A percentile compares a stretch with the other conserved stretches of the same genome.
phyloP scores from a whole-genome alignment of 116 monocot genomes.

The Posidonia oceanica region DNA sequence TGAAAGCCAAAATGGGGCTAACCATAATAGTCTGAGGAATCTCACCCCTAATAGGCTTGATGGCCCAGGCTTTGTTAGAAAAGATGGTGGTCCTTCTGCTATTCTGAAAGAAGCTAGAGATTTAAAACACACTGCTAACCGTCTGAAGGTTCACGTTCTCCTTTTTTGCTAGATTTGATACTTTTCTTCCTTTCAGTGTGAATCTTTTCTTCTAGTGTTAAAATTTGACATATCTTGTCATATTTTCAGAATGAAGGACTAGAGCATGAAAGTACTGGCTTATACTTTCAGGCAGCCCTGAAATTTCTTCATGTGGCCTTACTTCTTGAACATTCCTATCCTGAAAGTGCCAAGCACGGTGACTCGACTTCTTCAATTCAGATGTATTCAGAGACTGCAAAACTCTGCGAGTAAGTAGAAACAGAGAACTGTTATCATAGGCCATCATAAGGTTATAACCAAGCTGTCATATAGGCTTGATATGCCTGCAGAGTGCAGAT shows the following conservation, averaged over 20 bases:
- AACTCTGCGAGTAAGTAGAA: constrained; percentile 83
- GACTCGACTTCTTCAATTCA: constrained; percentile 37
- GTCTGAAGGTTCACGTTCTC: constrained; percentile 49
- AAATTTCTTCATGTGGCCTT: constrained; percentile 78
- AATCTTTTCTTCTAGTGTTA: background rate
- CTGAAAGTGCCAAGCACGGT: constrained; percentile 44
- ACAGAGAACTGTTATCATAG: background rate
- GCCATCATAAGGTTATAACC: background rate
- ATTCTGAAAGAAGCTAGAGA: constrained; percentile 75
- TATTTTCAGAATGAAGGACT: constrained; percentile 43
- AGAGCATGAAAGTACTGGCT: constrained; percentile 53
- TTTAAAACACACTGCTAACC: constrained; percentile 75
- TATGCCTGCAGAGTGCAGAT: no score
- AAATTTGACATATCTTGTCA: background rate
- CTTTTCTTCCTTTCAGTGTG: background rate
- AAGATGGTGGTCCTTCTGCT: constrained; percentile 25
- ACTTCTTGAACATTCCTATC: constrained; percentile 46
- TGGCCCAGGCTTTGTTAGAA: constrained; percentile 34
- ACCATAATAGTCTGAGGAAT: constrained; percentile 20
- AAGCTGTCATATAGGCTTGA: no score
- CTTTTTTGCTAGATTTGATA: background rate
- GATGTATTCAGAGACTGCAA: constrained; percentile 76
- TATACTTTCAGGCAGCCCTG: constrained; percentile 90
- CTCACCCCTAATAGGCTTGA: constrained; percentile 31
- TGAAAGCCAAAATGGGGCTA: constrained; percentile 27